Conservation (phyloP, 345 rosid species). For the Citrus medica region DNA sequence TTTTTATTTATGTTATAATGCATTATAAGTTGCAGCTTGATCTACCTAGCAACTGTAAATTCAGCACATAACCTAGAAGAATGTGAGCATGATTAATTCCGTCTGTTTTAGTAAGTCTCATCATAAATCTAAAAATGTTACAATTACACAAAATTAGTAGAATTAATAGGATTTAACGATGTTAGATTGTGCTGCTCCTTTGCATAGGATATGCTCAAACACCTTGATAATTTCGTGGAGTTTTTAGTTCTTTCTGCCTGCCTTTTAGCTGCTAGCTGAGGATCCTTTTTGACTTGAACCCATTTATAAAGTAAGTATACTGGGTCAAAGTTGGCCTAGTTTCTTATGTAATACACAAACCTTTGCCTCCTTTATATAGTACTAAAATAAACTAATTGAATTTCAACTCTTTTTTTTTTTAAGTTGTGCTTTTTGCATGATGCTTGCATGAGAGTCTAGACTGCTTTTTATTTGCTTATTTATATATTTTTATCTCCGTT, state of each 20-base stretch:
- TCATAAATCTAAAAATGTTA: no score
- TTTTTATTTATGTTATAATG: no score
- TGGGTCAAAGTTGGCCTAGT: neutral
- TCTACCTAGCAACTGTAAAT: no score
- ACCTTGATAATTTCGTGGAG: neutral
- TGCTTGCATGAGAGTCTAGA: neutral
- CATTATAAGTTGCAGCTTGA: no score
- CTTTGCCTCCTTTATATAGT: neutral
- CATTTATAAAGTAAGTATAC: neutral
- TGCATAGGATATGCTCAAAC: neutral
- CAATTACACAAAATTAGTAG: neutral
- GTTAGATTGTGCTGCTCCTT: neutral
- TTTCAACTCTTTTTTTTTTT: neutral
- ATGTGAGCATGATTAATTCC: no score
- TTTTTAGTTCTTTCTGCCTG: neutral
- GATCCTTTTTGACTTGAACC: neutral
- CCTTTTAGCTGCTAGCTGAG: neutral
- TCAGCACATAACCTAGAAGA: no score
- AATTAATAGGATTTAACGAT: neutral
- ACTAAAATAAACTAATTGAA: neutral
- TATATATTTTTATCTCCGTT: no score
- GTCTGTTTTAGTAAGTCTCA: neutral
- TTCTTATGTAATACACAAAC: neutral
- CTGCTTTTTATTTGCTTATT: neutral
- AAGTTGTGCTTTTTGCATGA: neutral